These are phyloP conservation scores for Phellinidium pouzarii DNA, from an alignment of 1,284 basidiomycete species.

Conservation along the genomic window DNA sequence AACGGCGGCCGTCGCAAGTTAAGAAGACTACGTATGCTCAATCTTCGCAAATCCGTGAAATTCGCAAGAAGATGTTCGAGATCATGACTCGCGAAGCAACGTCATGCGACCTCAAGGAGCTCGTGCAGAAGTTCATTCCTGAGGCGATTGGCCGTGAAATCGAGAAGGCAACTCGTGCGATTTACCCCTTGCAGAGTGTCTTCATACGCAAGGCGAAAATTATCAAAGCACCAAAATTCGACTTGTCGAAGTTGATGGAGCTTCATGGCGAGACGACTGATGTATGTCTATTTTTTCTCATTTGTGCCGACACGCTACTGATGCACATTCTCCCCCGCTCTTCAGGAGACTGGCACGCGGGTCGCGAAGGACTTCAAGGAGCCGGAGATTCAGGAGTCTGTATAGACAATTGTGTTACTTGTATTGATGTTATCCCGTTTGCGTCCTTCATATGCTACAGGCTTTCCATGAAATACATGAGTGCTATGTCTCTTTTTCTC, in stretches of 20 bases:
- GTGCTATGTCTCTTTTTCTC: conserved; percentile 9
- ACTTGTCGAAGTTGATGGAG: conserved; percentile 91
- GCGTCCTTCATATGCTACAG: conserved; percentile 9
- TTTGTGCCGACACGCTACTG: conserved; percentile 6
- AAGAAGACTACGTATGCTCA: conserved; percentile 99
- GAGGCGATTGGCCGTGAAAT: conserved; percentile 99
- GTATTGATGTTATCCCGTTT: conserved; percentile 19
- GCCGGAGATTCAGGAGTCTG: conserved; percentile 80
- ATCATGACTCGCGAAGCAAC: conserved; percentile 97
- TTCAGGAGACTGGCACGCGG: conserved; percentile 82
- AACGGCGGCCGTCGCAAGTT: conserved; percentile 94
- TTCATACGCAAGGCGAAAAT: conserved; percentile 98
- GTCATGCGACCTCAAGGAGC: conserved; percentile 95
- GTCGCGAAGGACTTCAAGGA: conserved; percentile 91
- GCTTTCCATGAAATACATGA: conserved; percentile 16
- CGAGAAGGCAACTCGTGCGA: conserved; percentile 94
- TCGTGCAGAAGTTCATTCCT: conserved; percentile 98
- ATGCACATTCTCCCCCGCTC: conserved; percentile 15
- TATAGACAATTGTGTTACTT: conserved; percentile 39
- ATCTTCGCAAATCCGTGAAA: conserved; percentile 92
- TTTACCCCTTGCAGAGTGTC: conserved; percentile 98
- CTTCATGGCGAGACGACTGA: conserved; percentile 92
- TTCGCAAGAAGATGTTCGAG: conserved; percentile 99
- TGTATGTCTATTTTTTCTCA: conserved; percentile 42
- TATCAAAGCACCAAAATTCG: conserved; percentile 96